phyloP scores from a whole-genome alignment of 176 grass and related monocot species.

The Ensete glaucum region DNA sequence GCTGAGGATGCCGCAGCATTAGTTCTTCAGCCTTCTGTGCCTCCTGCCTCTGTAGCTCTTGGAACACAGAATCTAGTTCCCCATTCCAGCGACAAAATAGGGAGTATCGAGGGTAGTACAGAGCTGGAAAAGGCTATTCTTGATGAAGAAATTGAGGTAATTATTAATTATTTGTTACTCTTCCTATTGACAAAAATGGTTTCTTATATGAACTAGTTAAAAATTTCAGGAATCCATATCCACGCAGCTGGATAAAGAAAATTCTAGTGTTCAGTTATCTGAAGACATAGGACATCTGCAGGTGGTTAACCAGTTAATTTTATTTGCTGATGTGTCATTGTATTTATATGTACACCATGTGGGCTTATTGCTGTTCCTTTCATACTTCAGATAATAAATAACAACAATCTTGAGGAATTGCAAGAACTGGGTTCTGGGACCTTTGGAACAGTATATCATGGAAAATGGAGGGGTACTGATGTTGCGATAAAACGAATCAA shows the following conservation, averaged over 20 bases:
- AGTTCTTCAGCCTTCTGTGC: slow-evolving; percentile 49
- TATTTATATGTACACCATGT: slow-evolving; percentile 8
- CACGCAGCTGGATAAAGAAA: slow-evolving; percentile 52
- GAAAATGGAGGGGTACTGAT: slow-evolving; percentile 95
- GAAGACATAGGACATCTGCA: slow-evolving; percentile 64
- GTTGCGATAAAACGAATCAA: slow-evolving; percentile 97
- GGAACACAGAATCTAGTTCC: not conserved
- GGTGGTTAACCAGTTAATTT: slow-evolving; percentile 24
- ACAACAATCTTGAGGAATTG: slow-evolving; percentile 93
- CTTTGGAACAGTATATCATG: slow-evolving; percentile 95
- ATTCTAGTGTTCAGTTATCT: slow-evolving; percentile 32
- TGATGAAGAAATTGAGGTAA: slow-evolving; percentile 73
- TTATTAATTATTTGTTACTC: slow-evolving; percentile 6
- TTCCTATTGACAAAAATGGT: slow-evolving; percentile 7
- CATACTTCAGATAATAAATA: slow-evolving; percentile 67
- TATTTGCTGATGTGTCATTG: not conserved
- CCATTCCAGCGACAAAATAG: slow-evolving; percentile 16
- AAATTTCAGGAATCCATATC: slow-evolving; percentile 37
- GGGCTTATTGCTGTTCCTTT: not conserved
- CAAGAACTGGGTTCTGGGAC: slow-evolving; percentile 86
- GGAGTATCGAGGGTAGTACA: slow-evolving; percentile 26
- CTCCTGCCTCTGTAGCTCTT: slow-evolving; percentile 21
- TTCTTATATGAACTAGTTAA: not conserved
- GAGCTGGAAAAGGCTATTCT: slow-evolving; percentile 20
- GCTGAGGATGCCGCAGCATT: slow-evolving; percentile 80